Base-by-base conservation (phyloP, 306 rosid species). In the Cucumis melo region DNA sequence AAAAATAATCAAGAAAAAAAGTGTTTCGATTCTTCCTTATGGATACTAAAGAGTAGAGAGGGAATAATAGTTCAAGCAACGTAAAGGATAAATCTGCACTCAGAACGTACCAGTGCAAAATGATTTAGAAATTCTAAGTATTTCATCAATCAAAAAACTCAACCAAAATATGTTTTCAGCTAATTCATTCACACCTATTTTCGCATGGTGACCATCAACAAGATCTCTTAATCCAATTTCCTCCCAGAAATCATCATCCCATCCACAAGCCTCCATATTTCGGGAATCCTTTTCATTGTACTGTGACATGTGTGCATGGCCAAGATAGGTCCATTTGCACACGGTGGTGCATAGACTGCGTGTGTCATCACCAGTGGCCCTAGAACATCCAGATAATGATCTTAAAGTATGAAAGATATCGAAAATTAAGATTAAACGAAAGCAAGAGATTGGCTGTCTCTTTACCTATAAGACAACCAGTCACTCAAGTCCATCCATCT, bases 401-500 rank as follows among this genome's bases (percentile, higher is more conserved):
- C 41, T 38, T 38, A 53, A 77, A 74, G 41, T 36, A 72, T 67
- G 21, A 76, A 55, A 60, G 2, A 9, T 77, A 64, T 63, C 53
- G 55, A 55, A 53, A 76, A 65, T 80, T 53, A 2, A 15, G 42
- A 50, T 66, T 75, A 63, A 55, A 60, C 20, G 68, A 38, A 55
- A 75, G 34, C 20, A 44, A 68, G 57, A 59, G 79, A 48, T 46
- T n/a, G 5, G 73, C 57, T 24, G 34, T 80, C 15, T 81, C 78
- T 65, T 63, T 82, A 93, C 98, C 97, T 90, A 87, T 94, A 94
- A 74, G 97, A 91, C 80, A 94, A 86, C 98, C 98, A 94, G 84
- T 94, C 98, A 76, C 98, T 94, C 88, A 94, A 86, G 86, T 94
- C 98, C 98, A 94, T 94, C 98, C 98, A 94, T 85, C 95, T 90